These are phyloP conservation scores for Xylariaceae sp. DNA, from an alignment of 2,329 filamentous ascomycete species.

Conservation along the genomic window DNA sequence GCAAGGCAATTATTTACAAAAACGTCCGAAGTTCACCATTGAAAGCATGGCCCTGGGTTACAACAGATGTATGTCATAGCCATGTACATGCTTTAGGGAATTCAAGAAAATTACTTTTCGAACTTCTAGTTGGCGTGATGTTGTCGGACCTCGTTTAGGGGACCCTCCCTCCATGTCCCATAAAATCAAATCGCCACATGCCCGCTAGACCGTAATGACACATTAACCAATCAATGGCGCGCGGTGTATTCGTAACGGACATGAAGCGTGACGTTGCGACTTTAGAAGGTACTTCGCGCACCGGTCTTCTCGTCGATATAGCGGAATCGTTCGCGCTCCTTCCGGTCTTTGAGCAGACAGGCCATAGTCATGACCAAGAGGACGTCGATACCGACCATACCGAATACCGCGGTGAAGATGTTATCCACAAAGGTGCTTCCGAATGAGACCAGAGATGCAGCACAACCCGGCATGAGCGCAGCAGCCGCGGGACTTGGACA, in stretches of 20 bases:
- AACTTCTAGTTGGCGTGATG: slow-evolving; percentile 7
- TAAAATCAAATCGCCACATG: slow-evolving; percentile 10
- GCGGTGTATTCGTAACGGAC: slow-evolving; percentile 6
- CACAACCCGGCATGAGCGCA: slow-evolving; percentile 70
- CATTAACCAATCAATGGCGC: slow-evolving; percentile 23
- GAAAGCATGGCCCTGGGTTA: slow-evolving; percentile 2
- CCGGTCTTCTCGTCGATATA: slow-evolving; percentile 81
- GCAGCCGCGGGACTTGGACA: slow-evolving; percentile 74
- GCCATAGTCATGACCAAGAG: slow-evolving; percentile 71
- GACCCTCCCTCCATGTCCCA: neutral
- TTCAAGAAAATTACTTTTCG: slow-evolving; percentile 8
- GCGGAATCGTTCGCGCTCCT: slow-evolving; percentile 76
- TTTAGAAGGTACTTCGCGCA: slow-evolving; percentile 51
- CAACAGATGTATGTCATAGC: neutral
- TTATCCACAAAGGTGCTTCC: slow-evolving; percentile 72
- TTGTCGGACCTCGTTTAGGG: neutral
- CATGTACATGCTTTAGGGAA: slow-evolving; percentile 1
- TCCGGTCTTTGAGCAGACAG: slow-evolving; percentile 78
- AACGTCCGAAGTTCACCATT: slow-evolving; percentile 9
- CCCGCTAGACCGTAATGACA: slow-evolving; percentile 8
- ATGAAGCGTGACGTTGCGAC: slow-evolving; percentile 2
- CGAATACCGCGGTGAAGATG: slow-evolving; percentile 80
- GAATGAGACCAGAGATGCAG: slow-evolving; percentile 67
- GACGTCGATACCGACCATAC: slow-evolving; percentile 72
- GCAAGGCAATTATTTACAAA: slow-evolving; percentile 13